phyloP scores from a whole-genome alignment of 2,329 filamentous ascomycete genomes.

The Pyrenophora tritici-repentis region DNA sequence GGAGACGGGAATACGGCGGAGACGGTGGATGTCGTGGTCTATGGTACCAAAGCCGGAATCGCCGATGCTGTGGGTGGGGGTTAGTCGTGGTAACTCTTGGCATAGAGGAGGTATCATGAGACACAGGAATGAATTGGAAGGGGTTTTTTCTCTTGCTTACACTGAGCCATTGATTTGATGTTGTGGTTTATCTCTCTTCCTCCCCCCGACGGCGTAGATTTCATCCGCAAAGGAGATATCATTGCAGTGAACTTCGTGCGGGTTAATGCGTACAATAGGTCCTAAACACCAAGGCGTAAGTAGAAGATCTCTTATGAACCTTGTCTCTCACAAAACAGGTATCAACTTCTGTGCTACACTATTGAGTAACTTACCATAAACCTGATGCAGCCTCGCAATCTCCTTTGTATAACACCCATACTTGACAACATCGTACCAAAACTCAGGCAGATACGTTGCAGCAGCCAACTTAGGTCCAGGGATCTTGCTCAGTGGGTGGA shows the following conservation, averaged over 20 bases:
- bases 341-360: too few relatives aligned
- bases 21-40: constrained; percentile 40
- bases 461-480: constrained; percentile 45
- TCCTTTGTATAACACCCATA: constrained; percentile 40
- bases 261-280: constrained; percentile 42
- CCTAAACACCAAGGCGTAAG: constrained; percentile 16
- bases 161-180: constrained; percentile 35
- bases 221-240: constrained; percentile 39
- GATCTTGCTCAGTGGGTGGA: constrained; percentile 38
- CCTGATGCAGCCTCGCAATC: constrained; percentile 45
- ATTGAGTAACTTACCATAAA: constrained; percentile 34
- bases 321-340: not conserved
- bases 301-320: constrained; percentile 34
- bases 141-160: constrained; percentile 12
- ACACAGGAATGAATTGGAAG: too few relatives aligned
- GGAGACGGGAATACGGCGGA: constrained; percentile 38
- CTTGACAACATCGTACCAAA: constrained; percentile 45
- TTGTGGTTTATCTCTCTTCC: constrained; percentile 32
- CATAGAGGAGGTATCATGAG: too few relatives aligned
- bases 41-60: constrained; percentile 30
- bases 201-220: constrained; percentile 35
- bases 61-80: constrained; percentile 17
- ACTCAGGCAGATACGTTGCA: constrained; percentile 42
- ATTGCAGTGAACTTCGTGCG: constrained; percentile 39
- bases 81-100: too few relatives aligned